Evolutionary conservation across 495 filamentous ascomycete species (phyloP), one percentile per base, ranked within the genome.

Genomic region (Lasiosphaeriaceae sp.): DNA sequence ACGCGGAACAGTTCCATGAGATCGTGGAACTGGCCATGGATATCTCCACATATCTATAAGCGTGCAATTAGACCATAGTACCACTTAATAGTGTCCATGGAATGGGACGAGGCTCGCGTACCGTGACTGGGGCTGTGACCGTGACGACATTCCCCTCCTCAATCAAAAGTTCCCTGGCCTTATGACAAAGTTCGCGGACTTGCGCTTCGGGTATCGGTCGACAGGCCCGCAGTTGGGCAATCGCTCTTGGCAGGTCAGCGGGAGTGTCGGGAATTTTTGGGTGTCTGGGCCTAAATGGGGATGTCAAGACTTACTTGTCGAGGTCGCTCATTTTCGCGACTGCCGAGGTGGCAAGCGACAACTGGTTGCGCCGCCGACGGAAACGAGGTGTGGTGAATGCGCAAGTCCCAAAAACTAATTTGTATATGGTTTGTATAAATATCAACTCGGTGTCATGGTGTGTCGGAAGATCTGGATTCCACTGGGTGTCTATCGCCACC

Each of bases 61-160:
- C 29, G 24, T 19, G 29, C 17, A 41, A 17, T 11, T 34, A 14
- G 16, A 34, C 23, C 34, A 2, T 4, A 19, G 19, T 12, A 9
- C 22, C 26, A 16, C 9, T 26, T 16, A 14, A 29, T 16, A 2
- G 21, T 54, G 14, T 46, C 37, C 20, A 41, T 11, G 11, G n/a
- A n/a, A n/a, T n/a, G n/a, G n/a, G n/a, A n/a, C n/a, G n/a, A n/a
- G n/a, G n/a, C n/a, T n/a, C 39, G 46, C 66, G 22, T 79, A 87
- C 85, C 69, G 94, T 98, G 62, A 98, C 94, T 22, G 94, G 94
- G 54, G 94, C 94, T 66, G 93, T 87, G 60, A 98, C 92, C 34
- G 90, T 89, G 52, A 97, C 94, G 47, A 98, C 94, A 72, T 98
- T 98, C 56, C 90, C 92, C 76, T 98, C 94, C 75, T 98, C 94